phyloP scores from a whole-genome alignment of 768 basidiomycete genomes.

The Cubamyces sp. region DNA sequence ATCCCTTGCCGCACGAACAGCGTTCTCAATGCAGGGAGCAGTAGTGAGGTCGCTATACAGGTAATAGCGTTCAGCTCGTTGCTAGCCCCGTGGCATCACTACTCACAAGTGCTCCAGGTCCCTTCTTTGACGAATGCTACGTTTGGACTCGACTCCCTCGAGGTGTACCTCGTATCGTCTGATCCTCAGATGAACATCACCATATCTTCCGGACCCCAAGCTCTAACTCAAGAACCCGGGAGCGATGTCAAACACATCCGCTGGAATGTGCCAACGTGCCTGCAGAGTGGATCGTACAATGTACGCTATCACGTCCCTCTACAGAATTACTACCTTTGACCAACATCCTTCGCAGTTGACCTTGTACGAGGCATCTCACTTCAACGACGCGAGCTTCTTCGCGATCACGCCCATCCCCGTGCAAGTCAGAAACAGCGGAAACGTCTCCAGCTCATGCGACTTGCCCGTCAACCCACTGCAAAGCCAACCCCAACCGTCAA shows the following conservation, averaged over 20 bases:
- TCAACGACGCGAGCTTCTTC: slow-evolving; percentile 40
- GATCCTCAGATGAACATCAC: slow-evolving; percentile 44
- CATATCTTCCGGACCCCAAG: slow-evolving; percentile 40
- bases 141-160: slow-evolving; percentile 35
- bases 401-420: slow-evolving; percentile 47
- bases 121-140: background rate
- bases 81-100: background rate
- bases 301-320: slow-evolving; percentile 34
- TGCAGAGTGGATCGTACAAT: slow-evolving; percentile 46
- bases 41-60: slow-evolving; percentile 36
- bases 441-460: slow-evolving; percentile 34
- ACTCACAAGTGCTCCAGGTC: background rate
- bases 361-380: slow-evolving; percentile 46
- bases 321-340: background rate
- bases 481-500: slow-evolving; percentile 40
- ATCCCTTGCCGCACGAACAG: slow-evolving; percentile 14
- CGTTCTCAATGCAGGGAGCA: slow-evolving; percentile 31
- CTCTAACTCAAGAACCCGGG: slow-evolving; percentile 45
- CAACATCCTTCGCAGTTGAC: slow-evolving; percentile 42
- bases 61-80: slow-evolving; percentile 24
- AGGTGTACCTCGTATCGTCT: slow-evolving; percentile 49
- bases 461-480: slow-evolving; percentile 27
- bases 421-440: slow-evolving; percentile 37
- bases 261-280: slow-evolving; percentile 47
- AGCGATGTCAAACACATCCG: slow-evolving; percentile 42